Percentiles rank a stretch among this genome's conserved stretches.
These are phyloP conservation scores for Smittium mucronatum DNA, from an alignment of 371 early-diverging fungal genomes.

Conservation along the genomic window DNA sequence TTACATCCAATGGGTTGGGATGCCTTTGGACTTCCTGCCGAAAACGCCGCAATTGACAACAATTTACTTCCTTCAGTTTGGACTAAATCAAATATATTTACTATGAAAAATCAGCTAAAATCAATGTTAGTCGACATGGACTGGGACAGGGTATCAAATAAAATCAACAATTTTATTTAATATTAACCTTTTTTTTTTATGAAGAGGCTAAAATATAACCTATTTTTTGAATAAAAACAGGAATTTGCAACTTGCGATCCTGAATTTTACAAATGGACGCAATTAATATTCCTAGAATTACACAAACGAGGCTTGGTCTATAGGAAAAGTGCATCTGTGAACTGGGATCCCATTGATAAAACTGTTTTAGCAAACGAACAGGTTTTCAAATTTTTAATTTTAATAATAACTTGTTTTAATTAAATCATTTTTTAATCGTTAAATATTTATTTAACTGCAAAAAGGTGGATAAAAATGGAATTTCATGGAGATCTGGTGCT, in stretches of 20 bases:
- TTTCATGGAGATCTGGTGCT: conserved; percentile 87
- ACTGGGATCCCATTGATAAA: conserved; percentile 93
- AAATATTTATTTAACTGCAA: no score
- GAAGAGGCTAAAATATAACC: background rate
- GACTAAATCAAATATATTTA: conserved; percentile 64
- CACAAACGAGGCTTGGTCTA: conserved; percentile 69
- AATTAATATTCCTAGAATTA: conserved; percentile 67
- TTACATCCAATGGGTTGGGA: conserved; percentile 98
- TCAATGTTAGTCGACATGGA: conserved; percentile 68
- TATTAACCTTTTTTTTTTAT: conserved; percentile 13
- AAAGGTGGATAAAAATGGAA: conserved; percentile 53
- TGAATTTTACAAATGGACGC: conserved; percentile 84
- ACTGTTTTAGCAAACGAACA: conserved; percentile 94
- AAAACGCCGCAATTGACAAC: conserved; percentile 92
- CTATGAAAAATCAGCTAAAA: conserved; percentile 70
- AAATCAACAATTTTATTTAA: no score
- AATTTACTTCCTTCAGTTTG: conserved; percentile 66
- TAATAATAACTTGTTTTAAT: no score
- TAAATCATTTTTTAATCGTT: no score
- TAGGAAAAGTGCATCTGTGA: conserved; percentile 77
- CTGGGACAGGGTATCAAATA: conserved; percentile 58
- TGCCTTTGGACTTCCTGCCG: conserved; percentile 97
- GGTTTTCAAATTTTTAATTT: conserved; percentile 36
- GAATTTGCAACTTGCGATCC: conserved; percentile 77
- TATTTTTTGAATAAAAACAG: conserved; percentile 23